These are phyloP conservation scores for Calvatia gigantea DNA, from an alignment of 768 basidiomycete species.

Conservation along the genomic window DNA sequence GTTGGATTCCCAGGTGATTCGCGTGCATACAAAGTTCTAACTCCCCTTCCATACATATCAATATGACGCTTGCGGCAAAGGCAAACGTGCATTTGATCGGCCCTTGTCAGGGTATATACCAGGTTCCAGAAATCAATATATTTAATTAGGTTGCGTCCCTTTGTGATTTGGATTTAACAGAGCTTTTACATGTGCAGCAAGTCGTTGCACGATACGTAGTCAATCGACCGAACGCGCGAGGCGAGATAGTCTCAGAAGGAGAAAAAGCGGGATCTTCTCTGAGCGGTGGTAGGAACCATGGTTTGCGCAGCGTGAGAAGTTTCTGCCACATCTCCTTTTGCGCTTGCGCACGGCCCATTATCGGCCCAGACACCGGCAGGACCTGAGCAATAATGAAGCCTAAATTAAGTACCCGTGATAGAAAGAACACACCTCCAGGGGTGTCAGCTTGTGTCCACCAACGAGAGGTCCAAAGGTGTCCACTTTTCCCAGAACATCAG, in stretches of 20 bases:
- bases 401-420: not conserved
- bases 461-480: conserved; percentile 43
- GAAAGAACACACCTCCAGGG: conserved; percentile 41
- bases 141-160: no score
- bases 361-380: conserved; percentile 53
- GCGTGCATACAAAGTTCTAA: not conserved
- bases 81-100: not conserved
- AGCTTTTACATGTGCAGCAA: no score
- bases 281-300: not conserved
- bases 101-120: not conserved
- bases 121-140: not conserved
- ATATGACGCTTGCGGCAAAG: conserved; percentile 6
- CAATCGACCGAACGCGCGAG: not conserved
- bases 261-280: conserved; percentile 4
- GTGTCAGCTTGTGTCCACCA: conserved; percentile 62
- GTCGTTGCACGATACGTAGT: not conserved
- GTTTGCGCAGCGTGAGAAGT: conserved; percentile 2
- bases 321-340: conserved; percentile 1
- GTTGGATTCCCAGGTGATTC: not conserved
- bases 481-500: conserved; percentile 20
- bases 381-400: conserved; percentile 28
- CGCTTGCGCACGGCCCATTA: conserved; percentile 43
- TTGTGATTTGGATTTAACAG: no score
- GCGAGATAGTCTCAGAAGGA: not conserved
- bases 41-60: not conserved